Conservation (phyloP, 2,329 filamentous ascomycete genomes). For the Colletotrichum liaoningense region DNA sequence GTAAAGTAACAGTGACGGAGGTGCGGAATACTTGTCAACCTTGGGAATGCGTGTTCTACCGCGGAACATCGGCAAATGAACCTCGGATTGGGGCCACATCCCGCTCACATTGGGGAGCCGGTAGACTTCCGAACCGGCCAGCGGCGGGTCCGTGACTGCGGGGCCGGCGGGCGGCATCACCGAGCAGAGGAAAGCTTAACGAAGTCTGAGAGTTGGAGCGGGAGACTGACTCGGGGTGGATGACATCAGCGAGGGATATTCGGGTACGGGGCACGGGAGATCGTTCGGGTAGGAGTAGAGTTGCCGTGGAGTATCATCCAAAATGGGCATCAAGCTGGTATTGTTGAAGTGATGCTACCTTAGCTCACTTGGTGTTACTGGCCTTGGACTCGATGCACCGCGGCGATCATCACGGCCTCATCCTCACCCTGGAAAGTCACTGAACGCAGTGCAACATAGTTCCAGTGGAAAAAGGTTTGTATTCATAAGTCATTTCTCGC, state of each 20-base stretch:
- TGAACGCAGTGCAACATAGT: neutral
- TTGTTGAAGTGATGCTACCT: neutral
- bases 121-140: neutral
- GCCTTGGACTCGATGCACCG: no score
- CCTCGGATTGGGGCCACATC: neutral
- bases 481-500: neutral
- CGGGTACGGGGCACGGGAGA: neutral
- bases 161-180: neutral
- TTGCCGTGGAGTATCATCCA: neutral
- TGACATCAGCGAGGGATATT: neutral
- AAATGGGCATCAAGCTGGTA: neutral
- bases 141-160: neutral
- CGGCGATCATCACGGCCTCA: no score
- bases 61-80: neutral
- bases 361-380: no score
- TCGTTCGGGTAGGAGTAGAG: neutral
- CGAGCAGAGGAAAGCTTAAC: conserved; percentile 3
- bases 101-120: neutral
- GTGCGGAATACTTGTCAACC: neutral
- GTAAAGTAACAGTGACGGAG: no score
- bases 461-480: no score
- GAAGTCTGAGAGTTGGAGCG: neutral
- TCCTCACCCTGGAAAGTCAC: neutral
- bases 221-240: conserved; percentile 13
- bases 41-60: neutral